Percentiles rank a stretch among this genome's conserved stretches.
Conservation (phyloP, 2,329 filamentous ascomycete genomes). For the Aspergillus melleus region DNA sequence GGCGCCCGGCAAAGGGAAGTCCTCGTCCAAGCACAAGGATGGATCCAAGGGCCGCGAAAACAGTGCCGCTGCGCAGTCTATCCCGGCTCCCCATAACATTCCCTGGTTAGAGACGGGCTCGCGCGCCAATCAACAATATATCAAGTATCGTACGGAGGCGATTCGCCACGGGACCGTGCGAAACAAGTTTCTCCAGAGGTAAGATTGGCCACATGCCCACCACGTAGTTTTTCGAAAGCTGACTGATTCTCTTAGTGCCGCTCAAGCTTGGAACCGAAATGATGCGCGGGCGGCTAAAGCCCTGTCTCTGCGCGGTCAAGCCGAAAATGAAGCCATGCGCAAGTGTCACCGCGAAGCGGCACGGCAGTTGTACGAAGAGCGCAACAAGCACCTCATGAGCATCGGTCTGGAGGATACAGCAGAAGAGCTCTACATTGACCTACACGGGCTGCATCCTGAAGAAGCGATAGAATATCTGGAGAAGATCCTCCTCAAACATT, state of each 20-base stretch:
- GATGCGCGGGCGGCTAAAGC: conserved; percentile 95
- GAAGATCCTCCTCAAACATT: conserved; percentile 80
- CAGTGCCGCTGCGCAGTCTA: conserved; percentile 76
- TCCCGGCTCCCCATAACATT: conserved; percentile 84
- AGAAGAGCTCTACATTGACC: conserved; percentile 86
- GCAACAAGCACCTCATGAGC: conserved; percentile 67
- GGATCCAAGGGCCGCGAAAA: conserved; percentile 69
- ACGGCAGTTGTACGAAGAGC: conserved; percentile 86
- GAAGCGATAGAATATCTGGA: conserved; percentile 95
- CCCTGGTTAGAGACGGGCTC: conserved; percentile 96
- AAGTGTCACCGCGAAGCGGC: conserved; percentile 95
- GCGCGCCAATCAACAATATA: conserved; percentile 85
- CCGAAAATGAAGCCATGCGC: conserved; percentile 95
- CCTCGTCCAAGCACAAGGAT: conserved; percentile 62
- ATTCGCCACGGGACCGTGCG: conserved; percentile 95
- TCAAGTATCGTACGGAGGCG: conserved; percentile 91
- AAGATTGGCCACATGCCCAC: conserved; percentile 23
- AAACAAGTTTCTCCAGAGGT: conserved; percentile 97
- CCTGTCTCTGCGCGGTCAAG: conserved; percentile 88
- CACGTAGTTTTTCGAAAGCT: background rate
- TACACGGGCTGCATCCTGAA: conserved; percentile 97
- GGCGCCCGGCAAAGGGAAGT: conserved; percentile 55
- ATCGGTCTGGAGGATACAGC: conserved; percentile 45
- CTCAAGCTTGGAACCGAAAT: conserved; percentile 97
- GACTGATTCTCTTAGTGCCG: conserved; percentile 62